Percentiles rank a stretch among this genome's conserved stretches.
phyloP scores from a whole-genome alignment of 2,329 filamentous ascomycete genomes.

The Calonectria naviculata region DNA sequence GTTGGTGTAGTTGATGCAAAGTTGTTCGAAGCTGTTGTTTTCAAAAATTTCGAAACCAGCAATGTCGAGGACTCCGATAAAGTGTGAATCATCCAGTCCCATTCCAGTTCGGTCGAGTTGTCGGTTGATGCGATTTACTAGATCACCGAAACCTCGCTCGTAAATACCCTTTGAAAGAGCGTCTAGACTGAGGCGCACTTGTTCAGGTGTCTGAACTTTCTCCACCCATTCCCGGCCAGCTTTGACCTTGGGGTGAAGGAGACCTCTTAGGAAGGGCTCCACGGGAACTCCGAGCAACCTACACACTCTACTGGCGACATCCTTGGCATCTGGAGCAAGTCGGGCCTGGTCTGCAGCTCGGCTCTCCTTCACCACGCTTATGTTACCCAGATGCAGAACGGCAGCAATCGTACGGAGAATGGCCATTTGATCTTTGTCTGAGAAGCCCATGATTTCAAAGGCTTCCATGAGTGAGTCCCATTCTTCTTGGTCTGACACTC shows the following conservation, averaged over 20 bases:
- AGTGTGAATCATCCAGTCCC: conserved; percentile 88
- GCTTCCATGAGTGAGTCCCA: conserved; percentile 93
- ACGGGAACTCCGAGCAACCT: conserved; percentile 84
- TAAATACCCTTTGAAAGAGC: conserved; percentile 97
- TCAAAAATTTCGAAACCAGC: conserved; percentile 99
- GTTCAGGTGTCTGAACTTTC: conserved; percentile 97
- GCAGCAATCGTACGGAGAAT: conserved; percentile 91
- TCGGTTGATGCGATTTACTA: conserved; percentile 90
- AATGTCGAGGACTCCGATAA: conserved; percentile 98
- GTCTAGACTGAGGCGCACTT: conserved; percentile 90
- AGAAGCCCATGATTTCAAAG: conserved; percentile 94
- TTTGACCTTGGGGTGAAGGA: conserved; percentile 94
- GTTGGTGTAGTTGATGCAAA: conserved; percentile 99
- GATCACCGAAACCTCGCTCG: conserved; percentile 92
- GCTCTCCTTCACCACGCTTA: conserved; percentile 90
- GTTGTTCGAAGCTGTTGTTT: conserved; percentile 96
- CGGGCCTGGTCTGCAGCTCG: conserved; percentile 91
- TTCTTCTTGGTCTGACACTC: conserved; percentile 90
- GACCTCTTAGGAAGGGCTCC: conserved; percentile 87
- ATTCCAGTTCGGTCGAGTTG: conserved; percentile 90
- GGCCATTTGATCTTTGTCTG: conserved; percentile 82
- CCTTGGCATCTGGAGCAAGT: conserved; percentile 78
- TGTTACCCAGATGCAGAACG: conserved; percentile 93
- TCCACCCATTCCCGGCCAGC: conserved; percentile 98
- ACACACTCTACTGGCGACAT: conserved; percentile 83